Evolutionary conservation across 2,329 filamentous ascomycete genomes (phyloP).

Genomic region (Aspergillus transmontanensis): DNA sequence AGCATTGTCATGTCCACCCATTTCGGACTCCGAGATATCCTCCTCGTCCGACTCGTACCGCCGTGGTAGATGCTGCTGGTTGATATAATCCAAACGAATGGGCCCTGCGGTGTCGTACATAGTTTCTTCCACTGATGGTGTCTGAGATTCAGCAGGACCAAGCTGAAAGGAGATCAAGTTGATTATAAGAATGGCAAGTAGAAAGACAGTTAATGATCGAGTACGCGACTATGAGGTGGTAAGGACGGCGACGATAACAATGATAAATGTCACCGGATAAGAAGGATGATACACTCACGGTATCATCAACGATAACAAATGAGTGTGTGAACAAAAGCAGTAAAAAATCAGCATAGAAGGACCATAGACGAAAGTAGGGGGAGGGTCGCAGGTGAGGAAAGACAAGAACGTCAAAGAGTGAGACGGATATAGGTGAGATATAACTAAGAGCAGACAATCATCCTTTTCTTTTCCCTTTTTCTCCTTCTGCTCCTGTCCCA

Average conservation of each 20-base stretch:
- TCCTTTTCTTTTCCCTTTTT: not conserved
- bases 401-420: conserved; percentile 6
- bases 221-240: not conserved
- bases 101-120: conserved; percentile 33
- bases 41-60: conserved; percentile 44
- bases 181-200: not conserved
- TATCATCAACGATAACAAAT: conserved; percentile 3
- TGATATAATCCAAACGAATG: conserved; percentile 34
- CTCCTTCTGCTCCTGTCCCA: conserved; percentile 7
- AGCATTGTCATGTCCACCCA: conserved; percentile 32
- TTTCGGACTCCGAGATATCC: conserved; percentile 41
- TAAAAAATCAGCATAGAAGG: conserved; percentile 2
- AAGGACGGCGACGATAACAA: not conserved
- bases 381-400: conserved; percentile 2
- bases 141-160: not conserved
- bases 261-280: not conserved
- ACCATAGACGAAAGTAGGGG: conserved; percentile 1
- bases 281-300: not conserved
- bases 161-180: not conserved
- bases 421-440: conserved; percentile 7
- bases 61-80: conserved; percentile 33
- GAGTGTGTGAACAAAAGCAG: not conserved
- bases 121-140: conserved; percentile 3
- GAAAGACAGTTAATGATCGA: not conserved
- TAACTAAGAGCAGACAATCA: not conserved